Evolutionary conservation across 2,329 filamentous ascomycete species (phyloP).

Genomic region (Pseudogymnoascus sp.): DNA sequence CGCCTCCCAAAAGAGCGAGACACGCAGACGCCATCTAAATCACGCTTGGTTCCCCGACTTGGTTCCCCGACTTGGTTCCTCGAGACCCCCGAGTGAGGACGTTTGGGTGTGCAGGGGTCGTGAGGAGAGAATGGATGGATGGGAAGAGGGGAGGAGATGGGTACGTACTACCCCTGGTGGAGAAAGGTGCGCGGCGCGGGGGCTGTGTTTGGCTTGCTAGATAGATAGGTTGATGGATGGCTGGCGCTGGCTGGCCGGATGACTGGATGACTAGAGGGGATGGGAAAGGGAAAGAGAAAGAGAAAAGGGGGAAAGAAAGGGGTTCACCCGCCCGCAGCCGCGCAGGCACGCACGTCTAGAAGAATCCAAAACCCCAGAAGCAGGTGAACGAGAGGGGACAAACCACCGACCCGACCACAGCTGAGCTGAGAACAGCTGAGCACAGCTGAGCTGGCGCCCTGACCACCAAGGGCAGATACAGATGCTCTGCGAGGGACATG

Average conservation of each 20-base stretch:
- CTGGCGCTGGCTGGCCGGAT: neutral
- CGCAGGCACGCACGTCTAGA: neutral
- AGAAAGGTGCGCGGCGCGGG: neutral
- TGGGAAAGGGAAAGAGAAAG: neutral
- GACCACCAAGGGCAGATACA: neutral
- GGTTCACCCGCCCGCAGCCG: neutral
- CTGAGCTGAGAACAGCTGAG: no score
- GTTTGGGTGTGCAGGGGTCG: neutral
- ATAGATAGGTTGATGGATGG: neutral
- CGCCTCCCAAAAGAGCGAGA: neutral
- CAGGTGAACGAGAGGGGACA: neutral
- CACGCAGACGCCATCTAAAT: neutral
- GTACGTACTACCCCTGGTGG: neutral
- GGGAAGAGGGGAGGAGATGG: no score
- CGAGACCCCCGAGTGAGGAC: neutral
- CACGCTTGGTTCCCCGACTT: no score
- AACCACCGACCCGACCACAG: neutral
- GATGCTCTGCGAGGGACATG: neutral
- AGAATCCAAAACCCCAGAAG: neutral
- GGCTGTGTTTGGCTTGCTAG: neutral
- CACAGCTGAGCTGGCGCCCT: neutral
- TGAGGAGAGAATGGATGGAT: no score
- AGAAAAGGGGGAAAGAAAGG: no score
- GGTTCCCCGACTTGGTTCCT: neutral
- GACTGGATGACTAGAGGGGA: no score